These are phyloP conservation scores for Achaetomiella virescens DNA, from an alignment of 495 filamentous ascomycete genomes.

Conservation along the genomic window DNA sequence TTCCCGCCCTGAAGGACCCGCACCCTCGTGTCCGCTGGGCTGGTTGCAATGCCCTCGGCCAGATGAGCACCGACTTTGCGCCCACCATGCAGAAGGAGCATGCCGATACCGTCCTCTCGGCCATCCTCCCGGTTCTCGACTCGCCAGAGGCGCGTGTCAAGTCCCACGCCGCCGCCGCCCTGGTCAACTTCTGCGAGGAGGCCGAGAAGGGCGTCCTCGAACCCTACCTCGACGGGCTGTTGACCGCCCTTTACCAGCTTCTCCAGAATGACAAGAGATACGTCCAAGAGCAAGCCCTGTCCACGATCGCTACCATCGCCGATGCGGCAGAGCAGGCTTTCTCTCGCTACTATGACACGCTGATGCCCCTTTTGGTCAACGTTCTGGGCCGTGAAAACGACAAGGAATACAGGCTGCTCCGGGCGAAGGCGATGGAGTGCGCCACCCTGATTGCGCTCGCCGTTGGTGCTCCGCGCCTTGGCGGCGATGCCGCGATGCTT, in stretches of 20 bases:
- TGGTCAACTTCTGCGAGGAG: slow-evolving; percentile 99
- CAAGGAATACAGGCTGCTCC: slow-evolving; percentile 84
- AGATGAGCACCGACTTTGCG: slow-evolving; percentile 99
- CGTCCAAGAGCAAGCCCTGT: slow-evolving; percentile 96
- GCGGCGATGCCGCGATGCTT: slow-evolving; percentile 73
- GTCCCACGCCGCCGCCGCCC: slow-evolving; percentile 90
- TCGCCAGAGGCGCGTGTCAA: slow-evolving; percentile 91
- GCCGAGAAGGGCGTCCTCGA: slow-evolving; percentile 88
- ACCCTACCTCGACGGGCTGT: slow-evolving; percentile 85
- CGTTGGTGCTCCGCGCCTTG: slow-evolving; percentile 89
- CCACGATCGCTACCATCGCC: slow-evolving; percentile 96
- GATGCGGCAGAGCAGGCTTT: slow-evolving; percentile 96
- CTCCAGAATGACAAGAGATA: slow-evolving; percentile 87
- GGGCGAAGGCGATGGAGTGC: slow-evolving; percentile 99
- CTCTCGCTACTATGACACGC: slow-evolving; percentile 85
- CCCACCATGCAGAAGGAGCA: slow-evolving; percentile 98
- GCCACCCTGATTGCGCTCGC: slow-evolving; percentile 94
- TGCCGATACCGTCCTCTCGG: slow-evolving; percentile 73
- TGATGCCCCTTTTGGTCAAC: slow-evolving; percentile 91
- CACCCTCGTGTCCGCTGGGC: slow-evolving; percentile 97
- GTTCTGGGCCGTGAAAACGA: slow-evolving; percentile 82
- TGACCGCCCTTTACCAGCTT: slow-evolving; percentile 74
- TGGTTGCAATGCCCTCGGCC: slow-evolving; percentile 96
- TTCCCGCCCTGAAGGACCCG: slow-evolving; percentile 83
- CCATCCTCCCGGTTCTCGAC: slow-evolving; percentile 87